Percentiles rank a stretch among this genome's conserved stretches.
These are phyloP conservation scores for Naegleria lovaniensis DNA, from an alignment of 208 protist genomes.

Conservation along the genomic window DNA sequence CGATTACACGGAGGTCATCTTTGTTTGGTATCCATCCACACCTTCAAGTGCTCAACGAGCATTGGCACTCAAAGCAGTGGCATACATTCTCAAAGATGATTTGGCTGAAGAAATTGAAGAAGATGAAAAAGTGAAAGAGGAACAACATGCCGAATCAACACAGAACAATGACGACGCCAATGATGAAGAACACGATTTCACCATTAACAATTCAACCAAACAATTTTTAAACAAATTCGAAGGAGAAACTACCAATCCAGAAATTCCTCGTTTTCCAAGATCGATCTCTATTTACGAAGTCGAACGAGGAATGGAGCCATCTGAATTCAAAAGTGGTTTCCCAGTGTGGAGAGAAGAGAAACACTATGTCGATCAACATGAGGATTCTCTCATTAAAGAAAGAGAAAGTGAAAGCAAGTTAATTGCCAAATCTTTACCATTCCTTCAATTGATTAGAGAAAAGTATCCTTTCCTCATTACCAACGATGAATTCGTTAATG, in stretches of 20 bases:
- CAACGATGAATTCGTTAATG: constrained; percentile 13
- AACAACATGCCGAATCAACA: not conserved
- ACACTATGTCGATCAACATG: not conserved
- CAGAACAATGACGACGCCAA: not conserved
- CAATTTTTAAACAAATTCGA: not conserved
- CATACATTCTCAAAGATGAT: not conserved
- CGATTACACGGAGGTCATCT: not conserved
- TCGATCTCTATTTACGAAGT: not conserved
- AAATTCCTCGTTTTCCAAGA: constrained; percentile 3
- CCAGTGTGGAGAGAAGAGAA: constrained; percentile 17
- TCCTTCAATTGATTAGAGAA: constrained; percentile 15
- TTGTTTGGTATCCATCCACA: constrained; percentile 19
- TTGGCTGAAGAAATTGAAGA: not conserved
- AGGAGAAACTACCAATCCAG: not conserved
- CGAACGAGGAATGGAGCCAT: not conserved
- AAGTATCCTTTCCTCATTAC: not conserved
- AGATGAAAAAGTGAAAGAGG: not conserved
- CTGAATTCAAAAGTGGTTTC: not conserved
- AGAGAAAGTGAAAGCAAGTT: not conserved
- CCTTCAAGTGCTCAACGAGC: not conserved
- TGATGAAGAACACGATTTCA: not conserved
- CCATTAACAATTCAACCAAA: not conserved
- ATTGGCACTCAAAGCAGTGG: not conserved
- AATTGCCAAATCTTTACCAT: not conserved
- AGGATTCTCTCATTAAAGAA: not conserved